Percentiles rank a stretch among this genome's conserved stretches.
Evolutionary conservation across 1,284 basidiomycete species (phyloP).

Genomic region (Spongispora temasekensis): DNA sequence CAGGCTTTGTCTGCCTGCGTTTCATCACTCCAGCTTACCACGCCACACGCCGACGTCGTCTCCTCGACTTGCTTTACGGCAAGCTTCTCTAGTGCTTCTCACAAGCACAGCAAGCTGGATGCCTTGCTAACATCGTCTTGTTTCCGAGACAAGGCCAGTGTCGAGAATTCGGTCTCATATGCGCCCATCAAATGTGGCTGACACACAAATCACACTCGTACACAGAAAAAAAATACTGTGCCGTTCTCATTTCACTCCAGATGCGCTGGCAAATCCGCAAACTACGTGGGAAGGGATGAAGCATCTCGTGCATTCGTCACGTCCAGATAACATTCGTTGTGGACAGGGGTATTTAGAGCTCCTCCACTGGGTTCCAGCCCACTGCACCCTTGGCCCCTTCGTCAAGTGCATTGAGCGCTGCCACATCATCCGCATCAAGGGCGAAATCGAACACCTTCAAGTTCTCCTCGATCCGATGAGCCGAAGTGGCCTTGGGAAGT

Average conservation of each 20-base stretch:
- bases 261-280: no score
- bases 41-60: slow-evolving; percentile 12
- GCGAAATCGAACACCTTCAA: slow-evolving; percentile 42
- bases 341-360: slow-evolving; percentile 9
- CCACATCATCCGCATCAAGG: slow-evolving; percentile 41
- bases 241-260: no score
- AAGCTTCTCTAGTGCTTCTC: slow-evolving; percentile 42
- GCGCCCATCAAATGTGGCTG: no score
- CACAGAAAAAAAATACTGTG: no score
- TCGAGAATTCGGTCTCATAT: no score
- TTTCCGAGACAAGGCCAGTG: no score
- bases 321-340: no score
- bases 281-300: no score
- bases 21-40: slow-evolving; percentile 22
- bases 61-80: slow-evolving; percentile 57
- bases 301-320: no score
- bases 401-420: slow-evolving; percentile 39
- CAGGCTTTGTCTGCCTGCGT: neutral
- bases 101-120: no score
- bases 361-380: slow-evolving; percentile 42
- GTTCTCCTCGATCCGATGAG: slow-evolving; percentile 42
- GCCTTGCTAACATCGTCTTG: no score
- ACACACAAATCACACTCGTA: no score
- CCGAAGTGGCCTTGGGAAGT: slow-evolving; percentile 44
- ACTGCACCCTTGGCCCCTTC: slow-evolving; percentile 37